Conservation (phyloP, 805 yeast genomes). For the Ogataea kodamae region DNA sequence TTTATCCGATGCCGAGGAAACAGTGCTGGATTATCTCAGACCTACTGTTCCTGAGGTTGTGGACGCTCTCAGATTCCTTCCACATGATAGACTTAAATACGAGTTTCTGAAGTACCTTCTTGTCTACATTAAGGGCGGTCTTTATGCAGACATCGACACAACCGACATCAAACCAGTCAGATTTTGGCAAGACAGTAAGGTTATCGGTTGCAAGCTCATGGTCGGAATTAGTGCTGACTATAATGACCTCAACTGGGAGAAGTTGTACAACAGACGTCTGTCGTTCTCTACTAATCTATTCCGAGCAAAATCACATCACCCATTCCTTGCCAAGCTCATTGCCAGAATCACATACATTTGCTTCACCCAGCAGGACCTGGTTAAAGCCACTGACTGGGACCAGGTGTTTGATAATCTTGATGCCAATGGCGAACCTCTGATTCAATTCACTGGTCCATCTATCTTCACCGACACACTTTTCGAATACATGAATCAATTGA, state of each 20-base stretch:
- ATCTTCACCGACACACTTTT: slow-evolving; percentile 34
- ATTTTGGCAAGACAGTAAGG: slow-evolving; percentile 25
- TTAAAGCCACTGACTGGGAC: slow-evolving; percentile 29
- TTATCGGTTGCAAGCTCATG: slow-evolving; percentile 15
- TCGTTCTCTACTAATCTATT: slow-evolving; percentile 21
- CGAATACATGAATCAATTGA: slow-evolving; percentile 29
- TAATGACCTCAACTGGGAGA: slow-evolving; percentile 25
- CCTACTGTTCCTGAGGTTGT: slow-evolving; percentile 47
- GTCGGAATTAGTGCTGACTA: slow-evolving; percentile 24
- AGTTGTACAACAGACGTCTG: slow-evolving; percentile 25
- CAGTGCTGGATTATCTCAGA: slow-evolving; percentile 26
- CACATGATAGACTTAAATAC: slow-evolving; percentile 47
- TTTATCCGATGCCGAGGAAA: slow-evolving; percentile 29
- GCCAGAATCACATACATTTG: slow-evolving; percentile 30
- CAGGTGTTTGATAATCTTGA: slow-evolving; percentile 29
- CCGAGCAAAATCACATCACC: slow-evolving; percentile 26
- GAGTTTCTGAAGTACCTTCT: slow-evolving; percentile 55
- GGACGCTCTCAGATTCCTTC: slow-evolving; percentile 46
- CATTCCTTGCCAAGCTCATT: slow-evolving; percentile 25
- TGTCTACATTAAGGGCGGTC: slow-evolving; percentile 53
- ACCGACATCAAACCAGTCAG: slow-evolving; percentile 45
- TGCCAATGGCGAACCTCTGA: slow-evolving; percentile 33
- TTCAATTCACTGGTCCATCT: slow-evolving; percentile 35
- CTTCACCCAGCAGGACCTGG: slow-evolving; percentile 24
- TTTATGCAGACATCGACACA: slow-evolving; percentile 61